Evolutionary conservation across 179 eudicot genomes (phyloP), one percentile per base, ranked within the genome.

Genomic region (Drosera spatulata): DNA sequence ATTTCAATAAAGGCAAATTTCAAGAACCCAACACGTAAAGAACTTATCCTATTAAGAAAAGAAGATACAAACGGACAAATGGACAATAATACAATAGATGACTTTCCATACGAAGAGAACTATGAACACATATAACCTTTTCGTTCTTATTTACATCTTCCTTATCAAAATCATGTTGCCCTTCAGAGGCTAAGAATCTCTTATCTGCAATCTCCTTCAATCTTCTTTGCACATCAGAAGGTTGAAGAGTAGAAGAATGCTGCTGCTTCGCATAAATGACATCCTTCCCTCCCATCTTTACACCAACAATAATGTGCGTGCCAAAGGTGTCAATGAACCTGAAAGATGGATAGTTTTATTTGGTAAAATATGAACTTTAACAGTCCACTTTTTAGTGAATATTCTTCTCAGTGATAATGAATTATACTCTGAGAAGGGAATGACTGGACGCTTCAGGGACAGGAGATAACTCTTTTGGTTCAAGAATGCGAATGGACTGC

Each of bases 271-370:
- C 66, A 69, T 77, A 88, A 60, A 91, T 80, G 58, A 91, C 96
- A 84, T 91, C 98, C 70, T 88, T 88, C 48, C 98, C 98, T 66
- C 98, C 98, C 98, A 91, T 88, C 82, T 86, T 91, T 47, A 88
- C 64, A 58, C 96, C 98, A 67, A 84, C 98, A 68, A 91, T 78
- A 61, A 91, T 75, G 72, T 91, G 98, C 52, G 96, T 91, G 68
- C 98, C 98, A 73, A 83, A 91, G 50, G 73, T 75, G 46, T 84
- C 90, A 70, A 91, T 91, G 70, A 91, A 91, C 79, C 98, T 91
- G 81, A 67, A 60, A 65, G 13, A 66, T 22, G 59, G 56, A 66
- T 10, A 22, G 52, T 7, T 61, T 22, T 1, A 53, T 44, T 45
- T 38, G 39, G 14, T 53, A 33, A 53, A 13, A 33, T 13, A 53